Conservation (phyloP, 73 alveolate species). For the Paramecium tetraurelia region DNA sequence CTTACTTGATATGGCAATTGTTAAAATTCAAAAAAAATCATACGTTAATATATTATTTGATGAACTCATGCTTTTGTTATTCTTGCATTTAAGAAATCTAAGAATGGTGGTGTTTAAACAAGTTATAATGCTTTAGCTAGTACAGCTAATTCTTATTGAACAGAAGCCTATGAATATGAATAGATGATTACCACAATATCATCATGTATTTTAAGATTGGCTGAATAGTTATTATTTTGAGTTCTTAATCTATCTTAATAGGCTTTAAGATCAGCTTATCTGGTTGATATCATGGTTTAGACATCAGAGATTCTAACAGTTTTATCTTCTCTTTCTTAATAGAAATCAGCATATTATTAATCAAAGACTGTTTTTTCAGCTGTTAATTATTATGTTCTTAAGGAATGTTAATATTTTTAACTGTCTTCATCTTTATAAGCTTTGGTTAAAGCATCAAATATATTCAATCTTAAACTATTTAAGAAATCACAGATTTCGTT, state of each 20-base stretch:
- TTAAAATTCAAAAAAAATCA: not conserved
- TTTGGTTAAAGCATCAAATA: conserved; percentile 39
- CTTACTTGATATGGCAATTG: not conserved
- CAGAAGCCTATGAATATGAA: conserved; percentile 20
- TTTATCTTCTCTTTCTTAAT: conserved; percentile 45
- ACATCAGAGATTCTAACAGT: conserved; percentile 32
- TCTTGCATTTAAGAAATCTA: conserved; percentile 13
- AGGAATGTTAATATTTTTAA: not conserved
- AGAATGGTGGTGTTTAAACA: conserved; percentile 16
- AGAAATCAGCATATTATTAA: conserved; percentile 17
- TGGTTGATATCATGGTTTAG: not conserved
- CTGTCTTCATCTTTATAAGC: conserved; percentile 44
- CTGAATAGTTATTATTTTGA: conserved; percentile 31
- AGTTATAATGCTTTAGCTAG: conserved; percentile 39
- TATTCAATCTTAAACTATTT: conserved; percentile 1
- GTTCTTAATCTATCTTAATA: conserved; percentile 40
- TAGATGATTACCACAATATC: conserved; percentile 50
- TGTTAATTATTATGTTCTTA: not conserved
- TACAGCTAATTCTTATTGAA: conserved; percentile 8
- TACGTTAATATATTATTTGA: not conserved
- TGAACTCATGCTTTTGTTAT: not conserved
- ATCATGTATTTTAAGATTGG: conserved; percentile 29
- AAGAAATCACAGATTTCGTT: conserved; percentile 44
- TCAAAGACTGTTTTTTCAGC: conserved; percentile 32
- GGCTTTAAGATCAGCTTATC: conserved; percentile 21